Evolutionary conservation across 2,329 filamentous ascomycete species (phyloP).

Genomic region (Boeremia exigua): DNA sequence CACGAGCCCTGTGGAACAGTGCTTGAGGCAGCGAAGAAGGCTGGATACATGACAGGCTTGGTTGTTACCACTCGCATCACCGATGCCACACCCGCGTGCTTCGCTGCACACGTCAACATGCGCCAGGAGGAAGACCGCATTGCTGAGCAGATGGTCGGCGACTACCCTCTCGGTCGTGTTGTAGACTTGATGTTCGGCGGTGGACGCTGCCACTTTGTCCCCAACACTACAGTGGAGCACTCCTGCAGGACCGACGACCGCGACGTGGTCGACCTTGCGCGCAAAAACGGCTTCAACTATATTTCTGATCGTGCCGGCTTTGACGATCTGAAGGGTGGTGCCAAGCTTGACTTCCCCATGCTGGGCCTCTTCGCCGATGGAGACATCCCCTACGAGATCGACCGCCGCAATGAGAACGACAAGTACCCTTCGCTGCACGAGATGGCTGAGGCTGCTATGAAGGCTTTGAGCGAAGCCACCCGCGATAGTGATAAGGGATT

Average conservation of each 20-base stretch:
- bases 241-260: constrained; percentile 81
- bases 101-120: constrained; percentile 83
- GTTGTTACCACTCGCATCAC: constrained; percentile 96
- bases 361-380: constrained; percentile 82
- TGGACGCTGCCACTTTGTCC: constrained; percentile 89
- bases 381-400: constrained; percentile 93
- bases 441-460: constrained; percentile 85
- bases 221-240: constrained; percentile 73
- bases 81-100: constrained; percentile 95
- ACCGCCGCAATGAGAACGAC: constrained; percentile 78
- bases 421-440: constrained; percentile 88
- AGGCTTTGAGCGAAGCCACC: constrained; percentile 80
- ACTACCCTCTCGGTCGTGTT: constrained; percentile 82
- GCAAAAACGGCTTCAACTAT: constrained; percentile 82
- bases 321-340: constrained; percentile 72
- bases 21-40: constrained; percentile 89
- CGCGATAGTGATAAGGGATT: constrained; percentile 87
- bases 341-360: constrained; percentile 75
- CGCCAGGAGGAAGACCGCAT: constrained; percentile 87
- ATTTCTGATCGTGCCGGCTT: constrained; percentile 75
- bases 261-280: constrained; percentile 76
- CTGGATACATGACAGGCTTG: constrained; percentile 89
- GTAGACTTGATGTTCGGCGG: constrained; percentile 94
- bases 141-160: constrained; percentile 88
- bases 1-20: constrained; percentile 88